Percentiles rank a stretch among this genome's conserved stretches.
phyloP scores from a whole-genome alignment of 164 flowering plant species.

The Litsea cubeba region DNA sequence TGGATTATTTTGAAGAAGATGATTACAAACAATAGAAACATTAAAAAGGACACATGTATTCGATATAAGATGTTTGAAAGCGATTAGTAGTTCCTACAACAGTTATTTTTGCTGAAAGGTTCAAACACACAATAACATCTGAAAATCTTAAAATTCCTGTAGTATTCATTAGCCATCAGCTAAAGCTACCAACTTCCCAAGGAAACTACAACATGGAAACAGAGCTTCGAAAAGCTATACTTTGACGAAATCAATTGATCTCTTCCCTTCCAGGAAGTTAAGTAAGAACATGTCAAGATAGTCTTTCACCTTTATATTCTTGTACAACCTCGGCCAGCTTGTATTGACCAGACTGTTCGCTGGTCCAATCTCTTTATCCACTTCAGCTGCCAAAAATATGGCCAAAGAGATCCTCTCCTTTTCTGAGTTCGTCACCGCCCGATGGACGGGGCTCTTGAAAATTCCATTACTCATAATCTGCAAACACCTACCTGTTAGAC shows the following conservation, averaged over 20 bases:
- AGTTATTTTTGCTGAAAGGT: too few relatives aligned
- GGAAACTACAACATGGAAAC: too few relatives aligned
- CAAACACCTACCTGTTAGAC: not conserved
- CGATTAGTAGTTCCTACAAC: too few relatives aligned
- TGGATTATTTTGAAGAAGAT: too few relatives aligned
- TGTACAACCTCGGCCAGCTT: slow-evolving; percentile 30
- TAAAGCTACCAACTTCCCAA: too few relatives aligned
- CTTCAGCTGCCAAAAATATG: slow-evolving; percentile 17
- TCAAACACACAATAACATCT: too few relatives aligned
- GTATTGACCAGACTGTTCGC: slow-evolving; percentile 27
- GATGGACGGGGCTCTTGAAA: slow-evolving; percentile 44
- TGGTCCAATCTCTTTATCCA: slow-evolving; percentile 40
- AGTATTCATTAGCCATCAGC: too few relatives aligned
- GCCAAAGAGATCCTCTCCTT: slow-evolving; percentile 10
- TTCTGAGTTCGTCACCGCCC: slow-evolving; percentile 36
- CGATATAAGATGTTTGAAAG: too few relatives aligned
- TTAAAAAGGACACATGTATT: too few relatives aligned
- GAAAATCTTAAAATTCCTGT: too few relatives aligned
- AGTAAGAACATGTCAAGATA: slow-evolving; percentile 9
- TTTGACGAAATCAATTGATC: slow-evolving; percentile 13
- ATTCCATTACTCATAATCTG: slow-evolving; percentile 59
- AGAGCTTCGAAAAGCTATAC: not conserved
- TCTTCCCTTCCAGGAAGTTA: slow-evolving; percentile 1
- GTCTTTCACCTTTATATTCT: slow-evolving; percentile 23
- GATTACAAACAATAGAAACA: too few relatives aligned